Evolutionary conservation across 768 basidiomycete genomes (phyloP), one percentile per base, ranked within the genome.

Genomic region (Ramaria sp.): DNA sequence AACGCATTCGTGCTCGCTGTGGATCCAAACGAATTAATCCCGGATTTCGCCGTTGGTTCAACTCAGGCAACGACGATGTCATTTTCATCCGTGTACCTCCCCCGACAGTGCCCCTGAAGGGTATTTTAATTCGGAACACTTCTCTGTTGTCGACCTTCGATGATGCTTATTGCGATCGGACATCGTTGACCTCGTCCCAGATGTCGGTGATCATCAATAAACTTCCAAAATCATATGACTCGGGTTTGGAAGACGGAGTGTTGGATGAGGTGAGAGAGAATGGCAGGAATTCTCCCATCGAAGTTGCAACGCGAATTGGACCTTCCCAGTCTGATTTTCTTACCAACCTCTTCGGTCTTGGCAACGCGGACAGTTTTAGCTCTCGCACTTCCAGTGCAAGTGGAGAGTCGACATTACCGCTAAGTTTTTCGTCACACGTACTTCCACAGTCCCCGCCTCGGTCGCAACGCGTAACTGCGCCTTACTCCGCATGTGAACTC

Each of bases 291-390:
- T 32, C 20, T 50, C 28, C 48, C 6, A 12, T 50, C 18, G 6
- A 37, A 20, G 24, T 32, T 47, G 34, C 48, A n/a, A 50, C 30
- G 48, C 48, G 48, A 12, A 36, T 50, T 24, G 48, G 48, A 34
- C 48, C 48, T 18, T 50, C 48, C 34, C 48, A 22, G 6, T 50
- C 48, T 3, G 48, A 50, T 30, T 50, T 50, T 18, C 34, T 50
- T 37, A 18, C 28, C 2, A 37, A 37, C 30, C 48, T 50, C 7
- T 25, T 47, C 7, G 45, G 45, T 27, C 20, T 37, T 24, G 32
- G 7, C 28, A 12, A 50, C 16, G 28, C 48, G 13, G 30, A 37
- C 9, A 47, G 45, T 37, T 50, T 50, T 28, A 50, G 16, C 16
- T 37, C 28, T 24, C n/a, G 15, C 32, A 50, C 27, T 50, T 50